Conservation (phyloP, 1,284 basidiomycete species). For the Leccinum solheimii region DNA sequence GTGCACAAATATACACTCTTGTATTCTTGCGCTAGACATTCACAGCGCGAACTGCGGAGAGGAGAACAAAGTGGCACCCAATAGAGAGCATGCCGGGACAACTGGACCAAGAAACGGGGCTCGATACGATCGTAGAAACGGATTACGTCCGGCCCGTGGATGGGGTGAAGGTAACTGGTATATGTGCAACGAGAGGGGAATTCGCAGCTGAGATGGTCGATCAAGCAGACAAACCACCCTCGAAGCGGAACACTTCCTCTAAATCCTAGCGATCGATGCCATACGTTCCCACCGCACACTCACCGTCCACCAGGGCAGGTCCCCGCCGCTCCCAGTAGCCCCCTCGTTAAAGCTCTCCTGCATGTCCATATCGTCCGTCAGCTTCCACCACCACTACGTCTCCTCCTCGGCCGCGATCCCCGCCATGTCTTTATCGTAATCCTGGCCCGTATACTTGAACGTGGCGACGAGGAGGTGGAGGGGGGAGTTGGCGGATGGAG, state of each 20-base stretch:
- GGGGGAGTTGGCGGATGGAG: constrained; percentile 69
- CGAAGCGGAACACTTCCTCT: constrained; percentile 75
- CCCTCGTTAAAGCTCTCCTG: constrained; percentile 73
- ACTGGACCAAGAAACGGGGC: constrained; percentile 26
- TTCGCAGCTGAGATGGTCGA: no score
- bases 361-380: constrained; percentile 77
- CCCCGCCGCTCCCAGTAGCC: constrained; percentile 65
- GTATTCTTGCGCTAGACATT: constrained; percentile 48
- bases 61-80: constrained; percentile 66
- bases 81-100: constrained; percentile 46
- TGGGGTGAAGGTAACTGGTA: constrained; percentile 43
- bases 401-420: constrained; percentile 62
- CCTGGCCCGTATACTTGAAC: constrained; percentile 62
- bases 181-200: neutral
- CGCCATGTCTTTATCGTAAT: constrained; percentile 70
- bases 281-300: constrained; percentile 22
- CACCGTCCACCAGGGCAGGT: constrained; percentile 73
- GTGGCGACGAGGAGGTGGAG: constrained; percentile 68
- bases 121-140: constrained; percentile 59
- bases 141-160: constrained; percentile 45
- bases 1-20: neutral
- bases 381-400: constrained; percentile 74
- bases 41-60: constrained; percentile 63
- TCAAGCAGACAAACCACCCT: constrained; percentile 37
- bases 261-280: constrained; percentile 41